Conservation (phyloP, 768 basidiomycete genomes). For the Hericium alpestre region DNA sequence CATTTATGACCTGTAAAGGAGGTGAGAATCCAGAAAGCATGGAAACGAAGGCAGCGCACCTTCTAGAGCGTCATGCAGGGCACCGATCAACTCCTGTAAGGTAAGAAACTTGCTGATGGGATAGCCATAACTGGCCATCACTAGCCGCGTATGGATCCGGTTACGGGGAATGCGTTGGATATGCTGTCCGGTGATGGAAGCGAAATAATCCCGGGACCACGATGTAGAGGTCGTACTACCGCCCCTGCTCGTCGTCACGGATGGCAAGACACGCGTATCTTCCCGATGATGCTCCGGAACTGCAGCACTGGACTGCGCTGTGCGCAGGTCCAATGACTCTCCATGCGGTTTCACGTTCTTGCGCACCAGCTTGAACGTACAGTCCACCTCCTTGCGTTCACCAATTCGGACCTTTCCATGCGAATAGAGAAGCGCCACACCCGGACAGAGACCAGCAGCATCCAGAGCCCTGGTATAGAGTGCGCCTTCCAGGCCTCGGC, state of each 20-base stretch:
- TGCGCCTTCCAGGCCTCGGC: not conserved
- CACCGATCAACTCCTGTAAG: not conserved
- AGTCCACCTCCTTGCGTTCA: not conserved
- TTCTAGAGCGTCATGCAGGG: not conserved
- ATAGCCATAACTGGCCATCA: not conserved
- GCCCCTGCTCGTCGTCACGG: too few species aligned
- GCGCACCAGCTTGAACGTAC: not conserved
- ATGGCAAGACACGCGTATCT: too few species aligned
- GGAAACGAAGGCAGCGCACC: not conserved
- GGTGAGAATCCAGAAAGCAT: too few species aligned
- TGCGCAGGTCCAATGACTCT: too few species aligned
- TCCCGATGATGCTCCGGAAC: too few species aligned
- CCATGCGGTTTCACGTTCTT: not conserved
- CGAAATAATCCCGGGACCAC: too few species aligned
- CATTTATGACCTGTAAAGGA: not conserved
- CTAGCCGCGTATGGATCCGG: not conserved
- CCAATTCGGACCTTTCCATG: not conserved
- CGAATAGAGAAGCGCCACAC: not conserved
- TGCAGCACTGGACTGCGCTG: too few species aligned
- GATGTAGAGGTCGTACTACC: too few species aligned
- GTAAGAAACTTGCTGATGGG: not conserved
- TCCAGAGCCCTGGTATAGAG: not conserved
- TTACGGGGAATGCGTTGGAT: not conserved
- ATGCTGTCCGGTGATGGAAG: too few species aligned
- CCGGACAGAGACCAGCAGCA: not conserved